Evolutionary conservation across 208 protist species (phyloP), one percentile per base, ranked within the genome.

Genomic region (Acanthamoeba sp.): DNA sequence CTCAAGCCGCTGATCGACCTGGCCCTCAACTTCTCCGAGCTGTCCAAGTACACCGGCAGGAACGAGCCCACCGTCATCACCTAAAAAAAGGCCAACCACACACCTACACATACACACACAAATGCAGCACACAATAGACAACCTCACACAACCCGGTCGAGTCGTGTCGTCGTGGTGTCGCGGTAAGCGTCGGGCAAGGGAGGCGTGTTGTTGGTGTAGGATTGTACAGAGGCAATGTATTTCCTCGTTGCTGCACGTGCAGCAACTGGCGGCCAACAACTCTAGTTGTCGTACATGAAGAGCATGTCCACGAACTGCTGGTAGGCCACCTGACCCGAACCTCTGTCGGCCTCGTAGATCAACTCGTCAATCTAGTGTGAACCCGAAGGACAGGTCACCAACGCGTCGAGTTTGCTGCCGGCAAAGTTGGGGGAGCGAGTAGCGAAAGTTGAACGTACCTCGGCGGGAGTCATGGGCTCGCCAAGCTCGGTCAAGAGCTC

Each of bases 41-140:
- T 99, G 32, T 32, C 96, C n/a, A 78, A 97, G 52, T 96, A 98
- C 94, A 99, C 99, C 38, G 98, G 98, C 22, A 97, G 98, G 93
- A 94, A 98, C 27, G 95, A 97, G 48, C 99, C 99, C n/a, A 99
- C 98, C 55, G 99, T 99, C 76, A 99, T 99, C 90, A 99, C 99
- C 50, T 99, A 98, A 98, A 29, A 40, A 42, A 10, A 50, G 45
- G 24, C 20, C 52, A 57, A 24, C 52, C 12, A 27, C 18, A 18
- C 52, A 59, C 45, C 9, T 12, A 50, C 45, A 50, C 45, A 50
- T 50, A 50, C 45, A 50, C 45, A 50, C 45, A 50, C 12, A 50
- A 50, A 50, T 4, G 12, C 18, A 59, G 24, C 20, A 59, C 52
- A 50, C 55, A 62, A 62, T 62, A 62, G 55, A 62, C 55, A n/a